Conservation (phyloP, 768 basidiomycete genomes). For the Termitomyces titanicus region DNA sequence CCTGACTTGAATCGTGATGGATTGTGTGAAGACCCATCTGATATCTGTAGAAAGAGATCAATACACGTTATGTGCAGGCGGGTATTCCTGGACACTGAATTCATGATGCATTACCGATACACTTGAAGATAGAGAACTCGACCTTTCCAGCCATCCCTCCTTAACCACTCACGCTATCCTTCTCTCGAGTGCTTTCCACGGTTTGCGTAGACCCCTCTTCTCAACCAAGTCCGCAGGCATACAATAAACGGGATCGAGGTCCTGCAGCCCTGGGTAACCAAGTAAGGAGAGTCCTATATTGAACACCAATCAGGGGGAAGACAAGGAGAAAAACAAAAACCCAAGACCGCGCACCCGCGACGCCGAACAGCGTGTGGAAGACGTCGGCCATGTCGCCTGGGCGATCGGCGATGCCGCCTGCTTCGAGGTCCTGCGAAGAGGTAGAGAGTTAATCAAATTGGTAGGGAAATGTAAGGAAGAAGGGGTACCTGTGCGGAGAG, state of each 20-base stretch:
- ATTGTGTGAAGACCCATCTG: background rate
- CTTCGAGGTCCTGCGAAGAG: constrained; percentile 69
- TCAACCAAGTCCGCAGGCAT: constrained; percentile 84
- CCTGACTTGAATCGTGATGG: background rate
- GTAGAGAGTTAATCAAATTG: background rate
- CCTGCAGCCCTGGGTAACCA: constrained; percentile 79
- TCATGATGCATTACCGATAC: background rate
- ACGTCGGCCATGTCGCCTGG: constrained; percentile 94
- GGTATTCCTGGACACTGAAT: too few species aligned
- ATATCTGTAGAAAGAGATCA: background rate
- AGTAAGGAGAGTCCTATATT: constrained; percentile 75
- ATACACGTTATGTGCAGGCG: background rate
- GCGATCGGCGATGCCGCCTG: constrained; percentile 91
- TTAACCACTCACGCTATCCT: constrained; percentile 7
- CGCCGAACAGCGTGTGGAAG: constrained; percentile 93
- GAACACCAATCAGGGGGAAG: background rate
- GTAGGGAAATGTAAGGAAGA: background rate
- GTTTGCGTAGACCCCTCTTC: constrained; percentile 62
- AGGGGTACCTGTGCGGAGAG: constrained; percentile 74
- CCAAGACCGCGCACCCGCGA: constrained; percentile 55
- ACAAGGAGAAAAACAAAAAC: background rate
- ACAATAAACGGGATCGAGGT: constrained; percentile 94
- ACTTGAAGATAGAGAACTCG: background rate
- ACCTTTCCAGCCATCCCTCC: background rate
- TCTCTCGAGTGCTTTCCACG: constrained; percentile 55